Evolutionary conservation across 768 basidiomycete species (phyloP), one percentile per base, ranked within the genome.

Genomic region (Punctularia strigosozonata): DNA sequence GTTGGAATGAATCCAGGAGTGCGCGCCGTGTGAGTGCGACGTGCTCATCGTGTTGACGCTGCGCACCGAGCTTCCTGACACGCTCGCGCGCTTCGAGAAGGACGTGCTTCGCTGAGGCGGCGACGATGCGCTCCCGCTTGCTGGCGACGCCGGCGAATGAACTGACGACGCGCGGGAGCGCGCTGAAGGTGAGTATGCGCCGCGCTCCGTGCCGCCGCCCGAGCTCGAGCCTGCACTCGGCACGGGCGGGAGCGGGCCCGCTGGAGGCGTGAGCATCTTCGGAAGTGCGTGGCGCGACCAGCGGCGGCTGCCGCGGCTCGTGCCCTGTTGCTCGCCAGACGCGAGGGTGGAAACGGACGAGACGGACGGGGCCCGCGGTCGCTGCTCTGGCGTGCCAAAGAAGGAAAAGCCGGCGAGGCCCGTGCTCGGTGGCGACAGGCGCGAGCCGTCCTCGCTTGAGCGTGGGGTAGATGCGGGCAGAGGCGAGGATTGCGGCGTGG

Each of bases 231-330:
- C n/a, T n/a, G n/a, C n/a, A 31, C 43, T 50, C 26, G 51, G 46
- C 19, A 68, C 53, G 13, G 69, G 66, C 4, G 77, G 74, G 21
- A 73, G 66, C 13, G 79, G 76, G 5, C 75, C 79, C 20, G 60
- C 66, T 2, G 80, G 77, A 7, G 78, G 77, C 4, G 71, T 71
- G 36, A 65, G 52, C 34, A 68, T 65, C 17, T 69, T 65, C 6
- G 78, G 78, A 22, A 68, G 41, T 22, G 40, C 44, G 38, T 56
- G 57, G 13, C 57, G 49, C 3, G 59, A 58, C 58, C 58, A 61
- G 10, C 56, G 51, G 31, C 53, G 49, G 4, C 41, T 10, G 7
- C 31, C 43, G 15, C 49, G 44, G 23, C 40, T 40, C 18, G 46
- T 46, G 33, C 39, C 26, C 12, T 45, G 38, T 10, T 46, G 51